Conservation (phyloP, 768 basidiomycete genomes). For the Mycena albidolilacea region DNA sequence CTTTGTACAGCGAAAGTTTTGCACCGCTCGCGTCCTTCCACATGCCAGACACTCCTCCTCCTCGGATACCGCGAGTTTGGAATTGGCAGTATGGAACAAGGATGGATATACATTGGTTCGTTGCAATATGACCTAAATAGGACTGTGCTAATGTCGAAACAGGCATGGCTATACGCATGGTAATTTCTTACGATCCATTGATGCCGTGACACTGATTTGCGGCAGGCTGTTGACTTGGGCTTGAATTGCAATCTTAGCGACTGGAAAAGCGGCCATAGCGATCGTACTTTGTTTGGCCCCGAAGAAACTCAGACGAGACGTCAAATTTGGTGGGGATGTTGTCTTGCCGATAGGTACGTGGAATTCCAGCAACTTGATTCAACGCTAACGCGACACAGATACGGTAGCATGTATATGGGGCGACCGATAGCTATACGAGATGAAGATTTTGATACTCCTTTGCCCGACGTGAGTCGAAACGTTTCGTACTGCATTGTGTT, state of each 20-base stretch:
- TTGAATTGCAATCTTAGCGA: slow-evolving; percentile 83
- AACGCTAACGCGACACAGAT: slow-evolving; percentile 54
- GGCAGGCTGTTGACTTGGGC: slow-evolving; percentile 84
- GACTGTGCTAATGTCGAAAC: slow-evolving; percentile 22
- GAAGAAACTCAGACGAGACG: slow-evolving; percentile 80
- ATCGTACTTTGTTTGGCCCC: slow-evolving; percentile 70
- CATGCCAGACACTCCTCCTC: slow-evolving; percentile 85
- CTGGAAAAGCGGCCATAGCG: slow-evolving; percentile 71
- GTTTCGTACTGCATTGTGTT: slow-evolving; percentile 11
- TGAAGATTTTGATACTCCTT: slow-evolving; percentile 76
- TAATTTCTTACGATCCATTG: slow-evolving; percentile 44
- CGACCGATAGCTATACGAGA: slow-evolving; percentile 80
- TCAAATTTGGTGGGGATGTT: slow-evolving; percentile 88
- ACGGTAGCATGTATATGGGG: slow-evolving; percentile 84
- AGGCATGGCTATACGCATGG: slow-evolving; percentile 86
- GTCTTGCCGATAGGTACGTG: slow-evolving; percentile 76
- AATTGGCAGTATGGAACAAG: slow-evolving; percentile 87
- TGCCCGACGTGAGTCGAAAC: slow-evolving; percentile 65
- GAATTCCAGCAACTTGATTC: not conserved
- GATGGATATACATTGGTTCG: slow-evolving; percentile 86
- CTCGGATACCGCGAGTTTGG: slow-evolving; percentile 90
- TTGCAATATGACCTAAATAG: slow-evolving; percentile 10
- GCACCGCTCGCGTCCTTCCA: slow-evolving; percentile 78
- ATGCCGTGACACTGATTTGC: slow-evolving; percentile 33
- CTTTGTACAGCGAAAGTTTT: slow-evolving; percentile 68